Conservation (phyloP, 176 grass and related monocot genomes). For the sorghum (Sorghum bicolor) region DNA sequence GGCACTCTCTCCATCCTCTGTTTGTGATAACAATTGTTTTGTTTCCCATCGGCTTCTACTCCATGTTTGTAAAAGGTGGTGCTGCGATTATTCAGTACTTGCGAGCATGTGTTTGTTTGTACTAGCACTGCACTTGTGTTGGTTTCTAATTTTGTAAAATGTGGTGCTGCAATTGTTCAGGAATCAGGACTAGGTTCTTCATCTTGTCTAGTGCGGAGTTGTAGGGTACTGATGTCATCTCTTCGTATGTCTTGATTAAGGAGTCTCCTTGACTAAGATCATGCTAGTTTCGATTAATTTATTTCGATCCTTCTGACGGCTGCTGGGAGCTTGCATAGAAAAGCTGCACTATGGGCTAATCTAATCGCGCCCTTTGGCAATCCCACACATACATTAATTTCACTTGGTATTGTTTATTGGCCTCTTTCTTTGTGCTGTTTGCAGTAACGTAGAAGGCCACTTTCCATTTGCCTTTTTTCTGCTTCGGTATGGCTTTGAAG, state of each 20-base stretch:
- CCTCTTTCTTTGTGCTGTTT: constrained; percentile 26
- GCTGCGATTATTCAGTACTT: background rate
- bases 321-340: background rate
- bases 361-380: background rate
- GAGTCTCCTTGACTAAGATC: background rate
- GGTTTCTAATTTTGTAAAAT: constrained; percentile 10
- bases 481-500: constrained; percentile 1
- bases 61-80: background rate
- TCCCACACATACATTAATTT: constrained; percentile 1
- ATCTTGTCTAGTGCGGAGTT: constrained; percentile 17
- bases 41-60: constrained; percentile 11
- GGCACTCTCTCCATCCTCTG: background rate
- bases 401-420: constrained; percentile 13
- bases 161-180: constrained; percentile 1
- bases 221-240: constrained; percentile 7
- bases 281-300: constrained; percentile 17
- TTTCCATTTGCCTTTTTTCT: constrained; percentile 12
- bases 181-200: constrained; percentile 20
- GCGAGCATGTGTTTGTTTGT: background rate
- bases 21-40: background rate
- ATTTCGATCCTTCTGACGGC: background rate
- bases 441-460: constrained; percentile 23
- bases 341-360: background rate
- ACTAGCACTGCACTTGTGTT: background rate
- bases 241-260: background rate